These are phyloP conservation scores for Parathielavia hyrcaniae DNA, from an alignment of 495 filamentous ascomycete genomes.

Conservation along the genomic window DNA sequence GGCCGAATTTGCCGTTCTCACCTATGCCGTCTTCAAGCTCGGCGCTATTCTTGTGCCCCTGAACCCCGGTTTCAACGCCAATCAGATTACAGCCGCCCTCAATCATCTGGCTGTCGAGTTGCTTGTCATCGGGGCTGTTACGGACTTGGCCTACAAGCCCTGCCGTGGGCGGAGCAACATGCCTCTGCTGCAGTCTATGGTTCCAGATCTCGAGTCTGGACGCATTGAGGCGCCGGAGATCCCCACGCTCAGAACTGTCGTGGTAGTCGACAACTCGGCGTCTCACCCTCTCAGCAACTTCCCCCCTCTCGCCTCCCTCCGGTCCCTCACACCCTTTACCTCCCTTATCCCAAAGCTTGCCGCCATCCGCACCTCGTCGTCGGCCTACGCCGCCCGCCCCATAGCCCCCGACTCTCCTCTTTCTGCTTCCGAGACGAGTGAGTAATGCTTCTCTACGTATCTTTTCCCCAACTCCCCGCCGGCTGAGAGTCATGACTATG, in stretches of 20 bases:
- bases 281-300: slow-evolving; percentile 39
- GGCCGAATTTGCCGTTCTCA: slow-evolving; percentile 70
- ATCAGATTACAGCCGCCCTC: slow-evolving; percentile 72
- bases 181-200: slow-evolving; percentile 57
- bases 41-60: slow-evolving; percentile 87
- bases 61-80: slow-evolving; percentile 81
- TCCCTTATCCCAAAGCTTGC: slow-evolving; percentile 38
- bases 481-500: not conserved
- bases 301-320: slow-evolving; percentile 21
- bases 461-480: not conserved
- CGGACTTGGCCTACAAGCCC: slow-evolving; percentile 74
- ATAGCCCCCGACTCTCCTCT: slow-evolving; percentile 47
- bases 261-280: slow-evolving; percentile 75
- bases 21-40: slow-evolving; percentile 87
- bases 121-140: slow-evolving; percentile 77
- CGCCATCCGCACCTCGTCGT: slow-evolving; percentile 9
- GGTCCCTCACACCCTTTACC: slow-evolving; percentile 49
- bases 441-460: not conserved
- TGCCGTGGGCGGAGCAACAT: slow-evolving; percentile 67
- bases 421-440: slow-evolving; percentile 54
- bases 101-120: slow-evolving; percentile 68
- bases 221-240: slow-evolving; percentile 58
- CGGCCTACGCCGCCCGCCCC: slow-evolving; percentile 32
- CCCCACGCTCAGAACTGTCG: slow-evolving; percentile 62
- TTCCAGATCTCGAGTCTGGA: slow-evolving; percentile 49